A percentile compares a stretch with the other conserved stretches of the same genome.
Evolutionary conservation across 2,329 filamentous ascomycete species (phyloP).

Genomic region (Rhinocladiella similis): DNA sequence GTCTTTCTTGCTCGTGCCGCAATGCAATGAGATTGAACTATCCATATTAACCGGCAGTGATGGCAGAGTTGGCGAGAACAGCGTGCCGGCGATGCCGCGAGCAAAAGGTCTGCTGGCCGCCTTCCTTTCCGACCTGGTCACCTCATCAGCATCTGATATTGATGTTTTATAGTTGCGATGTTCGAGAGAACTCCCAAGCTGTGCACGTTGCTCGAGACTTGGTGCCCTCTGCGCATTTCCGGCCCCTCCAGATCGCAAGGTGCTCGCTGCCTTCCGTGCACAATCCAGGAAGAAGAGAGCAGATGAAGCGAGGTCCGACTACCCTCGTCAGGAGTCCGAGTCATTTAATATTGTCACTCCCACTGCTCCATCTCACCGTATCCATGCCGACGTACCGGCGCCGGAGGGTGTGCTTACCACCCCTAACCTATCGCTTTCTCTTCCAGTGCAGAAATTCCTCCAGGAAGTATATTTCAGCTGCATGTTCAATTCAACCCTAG

Average conservation of each 20-base stretch:
- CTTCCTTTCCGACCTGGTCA: too few relatives aligned
- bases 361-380: too few relatives aligned
- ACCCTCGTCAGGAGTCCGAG: too few relatives aligned
- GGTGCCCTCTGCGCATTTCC: conserved; percentile 12
- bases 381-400: too few relatives aligned
- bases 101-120: conserved; percentile 8
- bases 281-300: conserved; percentile 4
- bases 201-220: conserved; percentile 10
- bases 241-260: conserved; percentile 14
- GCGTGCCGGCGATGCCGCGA: conserved; percentile 13
- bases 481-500: conserved; percentile 14
- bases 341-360: too few relatives aligned
- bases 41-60: too few relatives aligned
- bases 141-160: not conserved
- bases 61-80: conserved; percentile 1
- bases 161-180: conserved; percentile 8
- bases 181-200: conserved; percentile 15
- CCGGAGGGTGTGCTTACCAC: too few relatives aligned
- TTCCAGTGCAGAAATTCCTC: conserved; percentile 4
- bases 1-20: too few relatives aligned
- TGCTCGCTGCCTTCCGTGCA: conserved; percentile 13
- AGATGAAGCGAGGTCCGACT: not conserved
- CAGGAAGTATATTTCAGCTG: conserved; percentile 16
- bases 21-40: too few relatives aligned
- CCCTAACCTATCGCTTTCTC: not conserved